Base-by-base conservation (phyloP, 495 filamentous ascomycete species). In the Xylaria venustula region DNA sequence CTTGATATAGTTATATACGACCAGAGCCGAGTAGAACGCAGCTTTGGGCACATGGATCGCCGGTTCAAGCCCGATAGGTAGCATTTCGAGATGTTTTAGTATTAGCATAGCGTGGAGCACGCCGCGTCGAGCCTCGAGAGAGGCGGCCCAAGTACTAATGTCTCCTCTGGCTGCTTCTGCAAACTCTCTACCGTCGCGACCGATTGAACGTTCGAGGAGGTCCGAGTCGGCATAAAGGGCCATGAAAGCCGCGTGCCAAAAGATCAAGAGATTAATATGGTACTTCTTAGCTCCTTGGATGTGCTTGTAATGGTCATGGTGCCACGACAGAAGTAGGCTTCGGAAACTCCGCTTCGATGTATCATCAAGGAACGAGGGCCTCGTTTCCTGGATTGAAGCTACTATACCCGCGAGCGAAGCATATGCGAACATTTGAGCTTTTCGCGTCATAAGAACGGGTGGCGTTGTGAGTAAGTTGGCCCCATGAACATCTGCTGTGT, bases 221-320 rank as follows among this genome's bases (percentile, higher is more conserved):
- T 75, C 65, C 15, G 73, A 67, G 53, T 76, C 68, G 9, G 64
- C 61, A 59, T 72, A 73, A 0, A 76, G 52, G 17, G 52, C 61
- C 49, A 76, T 74, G 60, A 71, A 76, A 3, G 70, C 61, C 0
- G 66, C 62, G 37, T 77, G 75, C 75, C 75, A 77, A 22, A 77
- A 64, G 15, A 76, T 66, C 25, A 67, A 65, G 7, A 77, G 64
- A 56, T 58, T 58, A 30, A 58, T 58, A 22, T 58, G 54, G 45
- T 58, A 36, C 44, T 58, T 58, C 44, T 37, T 58, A 19, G 44
- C 42, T 19, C 44, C 30, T 14, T 58, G 54, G 6, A 58, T 47
- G 44, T 58, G 44, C 15, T 17, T 49, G 34, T 58, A 58, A 28
- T 58, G 30, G 23, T 57, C 54, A 41, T 58, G 45, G 44, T 58